Evolutionary conservation across 805 yeast species (phyloP).

Genomic region (Jamesozyma jinghongensis): DNA sequence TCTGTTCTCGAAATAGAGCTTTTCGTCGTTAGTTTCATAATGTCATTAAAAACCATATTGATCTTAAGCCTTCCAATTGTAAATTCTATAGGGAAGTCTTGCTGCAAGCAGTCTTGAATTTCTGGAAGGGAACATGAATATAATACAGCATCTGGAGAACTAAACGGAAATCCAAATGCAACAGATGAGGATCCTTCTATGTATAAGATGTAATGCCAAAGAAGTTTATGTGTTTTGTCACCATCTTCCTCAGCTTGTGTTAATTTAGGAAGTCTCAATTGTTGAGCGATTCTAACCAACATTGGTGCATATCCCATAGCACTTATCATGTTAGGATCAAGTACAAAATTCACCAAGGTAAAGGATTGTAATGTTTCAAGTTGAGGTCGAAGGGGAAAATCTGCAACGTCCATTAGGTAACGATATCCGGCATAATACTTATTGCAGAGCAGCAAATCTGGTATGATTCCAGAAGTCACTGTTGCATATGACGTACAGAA

Average conservation of each 20-base stretch:
- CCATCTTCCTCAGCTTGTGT: background rate
- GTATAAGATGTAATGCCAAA: constrained; percentile 22
- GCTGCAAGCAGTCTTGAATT: background rate
- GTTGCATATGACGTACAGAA: constrained; percentile 20
- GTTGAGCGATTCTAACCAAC: constrained; percentile 23
- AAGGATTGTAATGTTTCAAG: constrained; percentile 21
- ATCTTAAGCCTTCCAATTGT: constrained; percentile 21
- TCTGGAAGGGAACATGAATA: constrained; percentile 9
- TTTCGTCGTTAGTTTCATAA: constrained; percentile 15
- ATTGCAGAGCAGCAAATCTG: constrained; percentile 17
- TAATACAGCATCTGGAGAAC: constrained; percentile 10
- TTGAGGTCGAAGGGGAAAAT: constrained; percentile 17
- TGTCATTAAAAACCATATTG: constrained; percentile 13
- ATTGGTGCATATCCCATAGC: constrained; percentile 20
- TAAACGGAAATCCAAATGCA: constrained; percentile 22
- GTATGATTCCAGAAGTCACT: constrained; percentile 19
- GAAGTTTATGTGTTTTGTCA: constrained; percentile 1
- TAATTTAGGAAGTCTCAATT: constrained; percentile 16
- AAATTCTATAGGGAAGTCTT: constrained; percentile 11
- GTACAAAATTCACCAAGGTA: constrained; percentile 18
- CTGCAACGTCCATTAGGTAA: constrained; percentile 10
- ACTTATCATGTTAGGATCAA: constrained; percentile 26
- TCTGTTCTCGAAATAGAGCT: constrained; percentile 4
- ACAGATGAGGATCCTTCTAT: constrained; percentile 27
- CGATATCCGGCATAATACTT: constrained; percentile 18